Evolutionary conservation across 2,329 filamentous ascomycete genomes (phyloP), one percentile per base, ranked within the genome.

Genomic region (Ambrosiella beaveri): DNA sequence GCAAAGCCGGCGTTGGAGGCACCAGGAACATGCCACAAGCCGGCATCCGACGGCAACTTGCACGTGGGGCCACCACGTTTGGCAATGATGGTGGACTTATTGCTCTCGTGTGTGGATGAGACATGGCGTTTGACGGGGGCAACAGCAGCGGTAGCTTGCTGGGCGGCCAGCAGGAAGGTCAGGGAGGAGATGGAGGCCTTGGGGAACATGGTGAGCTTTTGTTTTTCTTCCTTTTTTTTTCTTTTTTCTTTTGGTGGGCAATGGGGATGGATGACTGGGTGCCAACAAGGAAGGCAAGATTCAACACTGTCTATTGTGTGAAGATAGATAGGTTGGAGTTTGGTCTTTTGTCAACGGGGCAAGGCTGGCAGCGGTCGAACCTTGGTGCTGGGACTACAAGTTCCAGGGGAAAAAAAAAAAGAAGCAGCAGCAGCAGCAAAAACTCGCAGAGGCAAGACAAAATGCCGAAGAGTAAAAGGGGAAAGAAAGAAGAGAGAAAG

Each of bases 1-100:
- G 86, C 86, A 82, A 86, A 91, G 61, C 86, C 86, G 54, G 74
- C 83, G 70, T 91, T 91, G 67, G 71, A 66, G 49, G 68, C 67
- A 56, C 72, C 72, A 3, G 84, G 84, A 56, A 91, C 75, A 12
- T 79, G 68, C 50, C 88, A 78, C 65, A 90, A 70, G 57, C 84
- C 83, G 37, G 78, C 75, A 65, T 85, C 75, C 39, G 74, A 71
- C 9, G 86, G 86, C 64, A 90, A 85, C 57, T 74, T 65, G 70
- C 86, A 90, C 59, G 73, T 61, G 47, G 54, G 49, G 45, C 57
- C 47, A 55, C 60, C 55, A 41, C 59, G 59, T 61, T 59, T 63
- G 53, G 51, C 54, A 41, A 57, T 54, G 12, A 17, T 44, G 7
- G 51, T 36, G 13, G 35, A 37, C 36, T 53, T 53, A n/a, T 27